Base-by-base conservation (phyloP, 169 alveolate species). In the Plasmodium cynomolgi region DNA sequence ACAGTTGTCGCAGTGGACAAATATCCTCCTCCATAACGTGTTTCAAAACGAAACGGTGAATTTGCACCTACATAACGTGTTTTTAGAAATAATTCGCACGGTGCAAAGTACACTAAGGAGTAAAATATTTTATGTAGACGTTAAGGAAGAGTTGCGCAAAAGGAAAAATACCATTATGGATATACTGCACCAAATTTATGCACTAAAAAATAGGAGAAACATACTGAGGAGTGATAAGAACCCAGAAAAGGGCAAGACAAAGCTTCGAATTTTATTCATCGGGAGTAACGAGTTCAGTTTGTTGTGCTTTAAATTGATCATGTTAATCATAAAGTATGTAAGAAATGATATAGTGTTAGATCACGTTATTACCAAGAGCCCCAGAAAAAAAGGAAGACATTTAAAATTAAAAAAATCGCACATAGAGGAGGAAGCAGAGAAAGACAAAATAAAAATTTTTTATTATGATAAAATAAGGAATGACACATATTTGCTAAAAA, bases 271-370 rank as follows among this genome's bases (percentile, higher is more conserved):
- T 11, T 50, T 86, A 75, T 86, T 75, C 71, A 86, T 86, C 11
- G 93, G 93, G 71, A 77, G 93, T 26, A 86, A 86, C 71, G 93
- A 86, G 44, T 86, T 75, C 44, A 86, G 93, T 37, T 37, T 31
- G 68, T 54, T 86, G 33, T 86, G 93, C 71, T 37, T 86, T 26
- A 86, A 56, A 77, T 29, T 86, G n/a, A 86, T 86, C 41, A 54
- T 33, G 39, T 86, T 86, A 77, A 86, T 86, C 26, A 56, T 86
- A 47, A 86, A 77, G 44, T 56, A 26, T 31, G 23, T 86, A 29
- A 86, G 93, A 77, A 86, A 47, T 74, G 93, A 86, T 50, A 31
- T 86, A 50, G n/a, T 33, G 6, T 8, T 86, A 50, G 93, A 86
- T 1, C 62, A 77, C 44, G 86, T 86, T 34, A 86, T 86, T 33